Base-by-base conservation (phyloP, 176 grass and related monocot species). In the Rhynchospora tenuis region DNA sequence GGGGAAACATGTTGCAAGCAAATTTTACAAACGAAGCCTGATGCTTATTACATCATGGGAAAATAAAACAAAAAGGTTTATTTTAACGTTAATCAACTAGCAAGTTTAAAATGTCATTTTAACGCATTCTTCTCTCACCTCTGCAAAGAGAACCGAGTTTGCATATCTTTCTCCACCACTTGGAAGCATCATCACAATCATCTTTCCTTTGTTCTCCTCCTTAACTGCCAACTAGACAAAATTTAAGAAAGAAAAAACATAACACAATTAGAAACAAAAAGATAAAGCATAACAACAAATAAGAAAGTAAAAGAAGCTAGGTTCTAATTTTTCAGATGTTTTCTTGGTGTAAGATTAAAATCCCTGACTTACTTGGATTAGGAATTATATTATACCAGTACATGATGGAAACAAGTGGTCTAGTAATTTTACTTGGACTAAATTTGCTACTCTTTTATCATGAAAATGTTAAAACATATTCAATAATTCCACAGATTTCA, bases 151-250 rank as follows among this genome's bases (percentile, higher is more conserved):
- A 59, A 86, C 75, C 11, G 87, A 89, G 89, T 86, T 96, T 75
- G 72, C 67, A 61, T 96, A 96, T 84, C 90, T 86, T 70, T 96
- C 90, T 0, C 85, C 89, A 1, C 87, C 85, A 43, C 93, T 92
- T 1, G 93, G 90, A 56, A 92, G 73, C 13, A 96, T 81, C 77
- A 91, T 93, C 14, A 95, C 88, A 26, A 95, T 90, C 90, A 92
- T 95, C 83, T 95, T 92, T 23, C 88, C 89, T 45, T 86, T 42
- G 63, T 89, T 95, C 64, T 84, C 86, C 54, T 85, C 88, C 82
- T 74, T 89, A n/a, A 28, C 79, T 33, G 93, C 88, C 58, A 95
- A 33, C 86, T 95, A 17, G 17, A 66, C 16, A 29, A 27, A 66
- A 52, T 66, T 38, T 38, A 38, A 4, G 33, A 4, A 38, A 38